Conservation (phyloP, 495 filamentous ascomycete species). For the Talaromyces ruber region DNA sequence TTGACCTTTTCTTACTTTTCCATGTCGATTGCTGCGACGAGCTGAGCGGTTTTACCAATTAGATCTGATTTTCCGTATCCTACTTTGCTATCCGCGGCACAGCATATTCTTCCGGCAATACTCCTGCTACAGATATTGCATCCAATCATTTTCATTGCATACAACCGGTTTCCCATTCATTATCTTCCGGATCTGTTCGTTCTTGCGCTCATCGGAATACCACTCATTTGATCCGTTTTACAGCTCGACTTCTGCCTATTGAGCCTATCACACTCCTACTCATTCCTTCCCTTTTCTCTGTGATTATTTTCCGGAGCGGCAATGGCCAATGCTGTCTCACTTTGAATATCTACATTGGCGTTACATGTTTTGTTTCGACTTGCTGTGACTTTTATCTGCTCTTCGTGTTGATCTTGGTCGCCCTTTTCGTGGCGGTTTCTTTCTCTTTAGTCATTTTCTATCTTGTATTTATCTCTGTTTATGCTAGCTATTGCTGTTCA, state of each 20-base stretch:
- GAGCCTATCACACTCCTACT: neutral
- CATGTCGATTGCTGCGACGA: neutral
- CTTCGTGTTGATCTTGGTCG: slow-evolving; percentile 7
- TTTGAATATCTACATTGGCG: slow-evolving; percentile 7
- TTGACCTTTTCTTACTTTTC: neutral
- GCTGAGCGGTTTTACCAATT: neutral
- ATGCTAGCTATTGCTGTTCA: neutral
- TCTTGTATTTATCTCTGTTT: neutral
- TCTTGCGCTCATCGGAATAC: neutral
- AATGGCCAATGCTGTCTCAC: neutral
- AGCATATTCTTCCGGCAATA: slow-evolving; percentile 5
- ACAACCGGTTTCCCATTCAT: neutral
- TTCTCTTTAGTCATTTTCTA: slow-evolving; percentile 1
- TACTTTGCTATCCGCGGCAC: neutral
- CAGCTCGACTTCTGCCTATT: neutral
- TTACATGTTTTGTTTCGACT: neutral
- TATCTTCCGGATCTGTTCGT: neutral
- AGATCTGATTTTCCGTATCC: neutral
- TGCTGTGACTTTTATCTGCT: slow-evolving; percentile 1
- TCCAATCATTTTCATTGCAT: neutral
- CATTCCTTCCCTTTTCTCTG: slow-evolving; percentile 1
- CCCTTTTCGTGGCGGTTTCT: slow-evolving; percentile 1
- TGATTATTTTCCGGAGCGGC: slow-evolving; percentile 3
- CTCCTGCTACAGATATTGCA: slow-evolving; percentile 4
- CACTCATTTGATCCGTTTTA: neutral